Conservation (phyloP, 2,329 filamentous ascomycete genomes). For the Ophioceras dolichostomum region DNA sequence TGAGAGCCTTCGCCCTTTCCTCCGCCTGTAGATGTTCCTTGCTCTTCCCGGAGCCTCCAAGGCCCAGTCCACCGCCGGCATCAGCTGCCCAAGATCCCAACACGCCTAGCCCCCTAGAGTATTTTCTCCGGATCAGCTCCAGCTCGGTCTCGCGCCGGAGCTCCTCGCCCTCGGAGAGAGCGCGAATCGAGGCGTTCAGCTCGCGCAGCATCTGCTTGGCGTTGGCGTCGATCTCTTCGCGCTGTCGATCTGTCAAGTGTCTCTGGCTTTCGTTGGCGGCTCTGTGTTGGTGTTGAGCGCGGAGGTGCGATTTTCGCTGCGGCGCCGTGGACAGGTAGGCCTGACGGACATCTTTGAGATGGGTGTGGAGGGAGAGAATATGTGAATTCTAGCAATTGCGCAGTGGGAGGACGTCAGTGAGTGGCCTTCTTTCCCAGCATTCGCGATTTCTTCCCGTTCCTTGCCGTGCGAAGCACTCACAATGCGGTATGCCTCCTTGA, state of each 20-base stretch:
- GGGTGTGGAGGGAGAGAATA: constrained; percentile 65
- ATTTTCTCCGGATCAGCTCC: constrained; percentile 60
- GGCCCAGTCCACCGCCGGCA: constrained; percentile 14
- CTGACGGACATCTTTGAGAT: constrained; percentile 74
- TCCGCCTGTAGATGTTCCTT: constrained; percentile 63
- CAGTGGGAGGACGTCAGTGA: no score
- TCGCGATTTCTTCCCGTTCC: no score
- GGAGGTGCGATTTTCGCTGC: constrained; percentile 43
- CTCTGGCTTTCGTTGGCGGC: constrained; percentile 22
- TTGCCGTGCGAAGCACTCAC: constrained; percentile 40
- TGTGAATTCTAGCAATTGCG: constrained; percentile 67
- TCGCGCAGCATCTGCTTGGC: constrained; percentile 78
- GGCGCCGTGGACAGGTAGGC: constrained; percentile 79
- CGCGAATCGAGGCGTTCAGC: constrained; percentile 68
- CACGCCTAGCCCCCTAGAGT: constrained; percentile 50
- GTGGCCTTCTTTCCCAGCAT: no score
- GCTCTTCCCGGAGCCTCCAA: constrained; percentile 21
- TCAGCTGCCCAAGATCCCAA: constrained; percentile 52
- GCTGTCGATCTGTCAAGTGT: constrained; percentile 64
- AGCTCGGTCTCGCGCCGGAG: constrained; percentile 66
- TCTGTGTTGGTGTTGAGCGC: constrained; percentile 26
- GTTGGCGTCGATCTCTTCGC: constrained; percentile 77
- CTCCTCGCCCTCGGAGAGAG: constrained; percentile 70
- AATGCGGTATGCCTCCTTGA: constrained; percentile 90
- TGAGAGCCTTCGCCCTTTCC: constrained; percentile 51